Evolutionary conservation across 345 rosid genomes (phyloP), one percentile per base, ranked within the genome.

Genomic region (Cardamine resedifolia): DNA sequence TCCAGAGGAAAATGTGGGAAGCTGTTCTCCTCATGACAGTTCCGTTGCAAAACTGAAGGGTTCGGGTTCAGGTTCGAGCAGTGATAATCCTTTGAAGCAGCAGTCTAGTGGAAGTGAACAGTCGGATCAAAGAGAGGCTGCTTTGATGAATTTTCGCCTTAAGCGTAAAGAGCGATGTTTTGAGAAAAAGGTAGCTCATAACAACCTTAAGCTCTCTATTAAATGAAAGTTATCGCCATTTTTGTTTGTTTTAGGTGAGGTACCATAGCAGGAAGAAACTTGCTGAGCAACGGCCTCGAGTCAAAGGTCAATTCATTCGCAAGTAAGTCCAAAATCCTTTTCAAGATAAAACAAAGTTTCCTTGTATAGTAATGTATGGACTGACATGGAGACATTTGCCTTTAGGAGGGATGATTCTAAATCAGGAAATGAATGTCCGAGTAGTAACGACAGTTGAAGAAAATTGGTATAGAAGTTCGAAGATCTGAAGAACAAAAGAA

Each of bases 111-210:
- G 73, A 71, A 84, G 79, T 26, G 81, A 72, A 21, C 50, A 84
- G 15, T 68, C 68, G 12, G 77, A 88, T 27, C 83, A 72, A 38
- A 84, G 94, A 71, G 89, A 83, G 61, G 89, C 90, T 56, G 92
- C 89, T 61, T 77, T 88, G 59, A 67, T 68, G 64, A 89, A 89
- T 75, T 92, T 92, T 74, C 85, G 88, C 1, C 86, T 82, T 77
- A 89, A 92, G 79, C 86, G 96, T 38, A 92, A 86, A 80, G 94
- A 92, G 59, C 71, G 90, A 79, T 86, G 94, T 78, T 92, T 85
- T 62, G 88, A 86, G 61, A 89, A 89, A 73, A 82, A 77, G 90
- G 94, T 89, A 21, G 44, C 34, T 47, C 47, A 9, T 15, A 56
- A 69, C 28, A 64, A 63, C 44, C 58, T 55, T 16, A 26, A 69